These are phyloP conservation scores for Populus simonii DNA, from an alignment of 345 rosid species.

Conservation along the genomic window DNA sequence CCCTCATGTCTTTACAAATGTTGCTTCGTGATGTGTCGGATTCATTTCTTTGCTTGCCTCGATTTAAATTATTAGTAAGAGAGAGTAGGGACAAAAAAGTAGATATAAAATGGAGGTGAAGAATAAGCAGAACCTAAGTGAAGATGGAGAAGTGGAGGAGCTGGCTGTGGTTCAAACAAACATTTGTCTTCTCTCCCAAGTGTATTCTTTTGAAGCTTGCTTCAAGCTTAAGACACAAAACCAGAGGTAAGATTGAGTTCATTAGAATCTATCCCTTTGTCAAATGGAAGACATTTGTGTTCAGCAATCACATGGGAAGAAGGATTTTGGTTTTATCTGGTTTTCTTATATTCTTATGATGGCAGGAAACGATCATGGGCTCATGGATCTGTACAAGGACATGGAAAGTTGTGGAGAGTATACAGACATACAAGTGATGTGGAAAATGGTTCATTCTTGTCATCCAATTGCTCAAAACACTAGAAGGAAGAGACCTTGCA, in stretches of 20 bases:
- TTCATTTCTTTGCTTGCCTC: constrained; percentile 22
- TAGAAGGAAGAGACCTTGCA: constrained; percentile 18
- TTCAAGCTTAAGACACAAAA: constrained; percentile 30
- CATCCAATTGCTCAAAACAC: constrained; percentile 13
- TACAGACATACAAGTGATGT: constrained; percentile 61
- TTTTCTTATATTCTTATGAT: background rate
- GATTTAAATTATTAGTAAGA: constrained; percentile 21
- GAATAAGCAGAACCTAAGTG: constrained; percentile 1
- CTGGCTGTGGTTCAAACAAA: constrained; percentile 36
- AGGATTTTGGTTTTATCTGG: background rate
- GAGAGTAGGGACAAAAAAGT: background rate
- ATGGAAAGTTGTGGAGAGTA: constrained; percentile 59
- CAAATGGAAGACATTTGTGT: background rate
- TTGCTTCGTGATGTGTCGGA: constrained; percentile 35
- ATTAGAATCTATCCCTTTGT: background rate
- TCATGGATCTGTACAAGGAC: constrained; percentile 47
- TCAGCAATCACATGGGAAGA: background rate
- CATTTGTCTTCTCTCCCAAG: constrained; percentile 34
- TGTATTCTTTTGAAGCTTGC: constrained; percentile 34
- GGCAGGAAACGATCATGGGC: constrained; percentile 40
- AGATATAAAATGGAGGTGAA: background rate
- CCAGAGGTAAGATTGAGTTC: constrained; percentile 38
- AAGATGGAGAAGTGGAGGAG: constrained; percentile 39
- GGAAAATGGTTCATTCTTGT: constrained; percentile 52
- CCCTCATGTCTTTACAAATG: constrained; percentile 28